Evolutionary conservation across 2,329 filamentous ascomycete species (phyloP).

Genomic region (Aspergillus clavatus): DNA sequence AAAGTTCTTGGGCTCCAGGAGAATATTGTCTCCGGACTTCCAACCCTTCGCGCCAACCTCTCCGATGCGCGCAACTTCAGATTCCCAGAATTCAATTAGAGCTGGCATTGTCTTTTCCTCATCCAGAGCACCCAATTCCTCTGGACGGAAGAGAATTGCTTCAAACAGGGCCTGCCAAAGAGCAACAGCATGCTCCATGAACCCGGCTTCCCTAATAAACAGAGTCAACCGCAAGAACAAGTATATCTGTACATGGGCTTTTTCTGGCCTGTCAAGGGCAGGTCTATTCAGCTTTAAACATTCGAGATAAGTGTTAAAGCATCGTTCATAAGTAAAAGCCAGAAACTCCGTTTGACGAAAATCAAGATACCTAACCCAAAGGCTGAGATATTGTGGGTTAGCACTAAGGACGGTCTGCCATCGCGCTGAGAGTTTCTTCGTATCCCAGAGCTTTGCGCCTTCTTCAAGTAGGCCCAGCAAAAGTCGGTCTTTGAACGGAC

Average conservation of each 20-base stretch:
- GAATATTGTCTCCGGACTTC: slow-evolving; percentile 33
- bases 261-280: slow-evolving; percentile 16
- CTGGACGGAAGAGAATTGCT: slow-evolving; percentile 59
- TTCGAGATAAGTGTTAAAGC: slow-evolving; percentile 55
- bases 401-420: slow-evolving; percentile 61
- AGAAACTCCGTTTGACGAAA: slow-evolving; percentile 64
- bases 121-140: slow-evolving; percentile 18
- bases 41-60: slow-evolving; percentile 69
- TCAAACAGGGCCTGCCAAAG: slow-evolving; percentile 82
- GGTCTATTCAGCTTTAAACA: slow-evolving; percentile 47
- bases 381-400: slow-evolving; percentile 52
- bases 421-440: slow-evolving; percentile 54
- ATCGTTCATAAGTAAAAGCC: slow-evolving; percentile 63
- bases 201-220: slow-evolving; percentile 73
- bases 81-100: slow-evolving; percentile 81
- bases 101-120: slow-evolving; percentile 18
- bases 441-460: slow-evolving; percentile 68
- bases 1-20: slow-evolving; percentile 34
- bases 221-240: slow-evolving; percentile 69
- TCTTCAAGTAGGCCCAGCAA: slow-evolving; percentile 68
- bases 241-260: slow-evolving; percentile 53
- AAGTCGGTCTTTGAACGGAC: slow-evolving; percentile 53
- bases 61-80: slow-evolving; percentile 71
- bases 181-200: slow-evolving; percentile 68
- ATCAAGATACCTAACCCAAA: slow-evolving; percentile 72